phyloP scores from a whole-genome alignment of 2,329 filamentous ascomycete species.

The Fusarium sp. region DNA sequence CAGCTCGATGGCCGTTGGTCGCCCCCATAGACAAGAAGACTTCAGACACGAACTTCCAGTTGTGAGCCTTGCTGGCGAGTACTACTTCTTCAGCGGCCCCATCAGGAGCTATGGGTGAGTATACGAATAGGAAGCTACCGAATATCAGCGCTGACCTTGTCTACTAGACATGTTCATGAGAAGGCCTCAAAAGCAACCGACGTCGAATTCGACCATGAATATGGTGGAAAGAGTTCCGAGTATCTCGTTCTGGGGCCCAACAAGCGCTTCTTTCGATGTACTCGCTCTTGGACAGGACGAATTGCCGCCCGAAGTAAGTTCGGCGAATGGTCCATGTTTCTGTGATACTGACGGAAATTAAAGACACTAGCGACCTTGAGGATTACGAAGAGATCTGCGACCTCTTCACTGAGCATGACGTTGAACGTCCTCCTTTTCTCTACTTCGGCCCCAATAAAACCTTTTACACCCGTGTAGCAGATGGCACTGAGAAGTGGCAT shows the following conservation, averaged over 20 bases:
- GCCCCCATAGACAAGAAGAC: constrained; percentile 8
- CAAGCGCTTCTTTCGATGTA: constrained; percentile 41
- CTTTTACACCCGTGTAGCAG: constrained; percentile 39
- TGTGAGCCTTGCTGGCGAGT: constrained; percentile 36
- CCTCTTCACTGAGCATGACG: constrained; percentile 35
- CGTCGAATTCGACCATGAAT: constrained; percentile 21
- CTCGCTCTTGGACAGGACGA: constrained; percentile 23
- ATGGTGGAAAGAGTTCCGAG: constrained; percentile 9
- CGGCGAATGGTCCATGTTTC: fast-evolving
- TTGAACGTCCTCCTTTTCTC: constrained; percentile 41
- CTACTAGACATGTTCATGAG: constrained; percentile 19
- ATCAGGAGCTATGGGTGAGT: constrained; percentile 37
- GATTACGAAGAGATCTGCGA: constrained; percentile 33
- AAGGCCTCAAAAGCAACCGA: neutral
- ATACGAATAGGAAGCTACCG: neutral
- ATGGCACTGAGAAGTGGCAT: constrained; percentile 35
- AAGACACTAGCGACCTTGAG: constrained; percentile 37
- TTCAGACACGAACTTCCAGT: constrained; percentile 29
- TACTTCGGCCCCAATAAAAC: constrained; percentile 32
- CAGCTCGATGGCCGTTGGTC: constrained; percentile 1
- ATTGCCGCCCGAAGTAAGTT: constrained; percentile 36
- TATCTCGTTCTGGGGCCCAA: constrained; percentile 42
- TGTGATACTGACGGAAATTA: neutral
- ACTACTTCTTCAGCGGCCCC: constrained; percentile 42
- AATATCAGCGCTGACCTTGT: neutral